Evolutionary conservation across 1,284 basidiomycete species (phyloP), one percentile per base, ranked within the genome.

Genomic region (Puccinia horiana): DNA sequence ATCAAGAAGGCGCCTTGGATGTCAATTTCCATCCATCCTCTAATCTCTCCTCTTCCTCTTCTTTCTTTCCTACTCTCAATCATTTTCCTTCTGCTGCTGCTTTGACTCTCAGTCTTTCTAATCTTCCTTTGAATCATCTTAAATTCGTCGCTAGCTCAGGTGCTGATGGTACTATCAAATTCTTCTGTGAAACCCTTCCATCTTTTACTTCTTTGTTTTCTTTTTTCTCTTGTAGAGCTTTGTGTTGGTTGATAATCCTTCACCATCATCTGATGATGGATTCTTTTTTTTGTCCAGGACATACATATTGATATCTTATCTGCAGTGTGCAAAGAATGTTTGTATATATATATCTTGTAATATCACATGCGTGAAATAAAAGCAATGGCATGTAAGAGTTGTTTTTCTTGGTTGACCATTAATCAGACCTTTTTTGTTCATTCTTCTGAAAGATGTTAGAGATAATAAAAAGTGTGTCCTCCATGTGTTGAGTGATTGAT

Each of bases 131-230:
- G 12, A 42, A 70, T 75, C 91, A 92, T 81, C 88, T 95, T 82
- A 93, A 94, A 26, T 92, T 95, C 86, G 92, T 98, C 89, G 94
- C 93, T 14, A 95, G 93, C 85, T 93, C 94, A 8, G 96, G 96
- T 26, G 94, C 95, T 11, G 96, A 98, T 87, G 95, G 95, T n/a
- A 92, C 95, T 40, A 91, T 98, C 83, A 94, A 95, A 87, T 89
- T 98, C 67, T 98, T 84, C 67, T 85, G 86, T 20, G 85, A 56
- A 29, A 56, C 11, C 23, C 18, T 49, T 9, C 26, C 49, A 42
- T 16, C 20, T 23, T 40, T 6, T 20, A 11, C 35, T 40, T 37
- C 35, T 67, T 20, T 29, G 6, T 67, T 23, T 14, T 40, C 40
- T 23, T 67, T 23, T 67, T 18, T 40, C 23, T 67, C 11, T 63